These are phyloP conservation scores for Capronia epimyces DNA, from an alignment of 2,329 filamentous ascomycete genomes.

Conservation along the genomic window DNA sequence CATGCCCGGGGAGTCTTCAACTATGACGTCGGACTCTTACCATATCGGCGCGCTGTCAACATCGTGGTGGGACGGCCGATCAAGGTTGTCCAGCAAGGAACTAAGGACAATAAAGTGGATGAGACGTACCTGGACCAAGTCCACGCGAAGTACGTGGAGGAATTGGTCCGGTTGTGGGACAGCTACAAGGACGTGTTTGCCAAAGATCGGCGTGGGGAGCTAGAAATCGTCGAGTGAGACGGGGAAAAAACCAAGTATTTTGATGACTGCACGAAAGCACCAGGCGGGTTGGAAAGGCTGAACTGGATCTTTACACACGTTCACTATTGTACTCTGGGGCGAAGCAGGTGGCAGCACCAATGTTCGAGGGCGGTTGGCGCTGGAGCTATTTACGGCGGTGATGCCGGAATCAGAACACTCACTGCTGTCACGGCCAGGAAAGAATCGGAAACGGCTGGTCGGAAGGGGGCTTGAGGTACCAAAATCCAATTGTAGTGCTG, in stretches of 20 bases:
- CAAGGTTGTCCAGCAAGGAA: constrained; percentile 54
- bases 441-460: no score
- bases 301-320: not conserved
- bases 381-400: no score
- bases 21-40: constrained; percentile 94
- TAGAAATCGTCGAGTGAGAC: constrained; percentile 36
- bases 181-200: constrained; percentile 45
- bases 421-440: no score
- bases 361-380: no score
- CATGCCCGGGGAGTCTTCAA: constrained; percentile 93
- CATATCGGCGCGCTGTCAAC: constrained; percentile 80
- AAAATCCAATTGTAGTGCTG: no score
- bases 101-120: constrained; percentile 59
- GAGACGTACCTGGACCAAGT: constrained; percentile 72
- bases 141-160: constrained; percentile 71
- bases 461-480: no score
- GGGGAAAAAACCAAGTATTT: not conserved
- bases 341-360: no score
- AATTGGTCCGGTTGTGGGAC: constrained; percentile 44
- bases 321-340: not conserved
- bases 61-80: constrained; percentile 85
- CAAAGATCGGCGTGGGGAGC: constrained; percentile 39
- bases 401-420: no score
- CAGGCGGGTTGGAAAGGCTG: not conserved
- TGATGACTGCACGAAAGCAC: not conserved